phyloP scores from a whole-genome alignment of 106 monocot species.

The Dendrobium nobile region DNA sequence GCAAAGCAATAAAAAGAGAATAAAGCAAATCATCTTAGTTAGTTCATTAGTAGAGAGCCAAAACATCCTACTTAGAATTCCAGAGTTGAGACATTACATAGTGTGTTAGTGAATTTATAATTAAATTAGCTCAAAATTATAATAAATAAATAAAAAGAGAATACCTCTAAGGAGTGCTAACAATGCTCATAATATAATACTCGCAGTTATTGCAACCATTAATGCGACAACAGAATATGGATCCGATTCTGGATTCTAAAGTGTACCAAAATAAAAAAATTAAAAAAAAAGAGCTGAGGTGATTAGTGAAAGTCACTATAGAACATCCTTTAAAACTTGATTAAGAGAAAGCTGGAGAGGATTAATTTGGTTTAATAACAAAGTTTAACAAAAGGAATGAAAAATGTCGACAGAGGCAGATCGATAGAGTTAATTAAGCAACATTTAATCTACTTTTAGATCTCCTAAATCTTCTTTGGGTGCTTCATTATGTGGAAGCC shows the following conservation, averaged over 20 bases:
- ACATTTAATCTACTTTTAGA: background rate
- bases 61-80: no score
- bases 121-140: no score
- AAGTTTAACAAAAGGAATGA: background rate
- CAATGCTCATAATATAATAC: background rate
- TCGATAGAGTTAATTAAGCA: background rate
- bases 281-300: background rate
- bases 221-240: background rate
- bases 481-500: constrained; percentile 2
- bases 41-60: no score
- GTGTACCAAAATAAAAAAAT: background rate
- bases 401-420: background rate
- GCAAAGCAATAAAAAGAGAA: no score
- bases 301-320: background rate
- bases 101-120: no score
- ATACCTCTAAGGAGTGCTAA: no score
- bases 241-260: background rate
- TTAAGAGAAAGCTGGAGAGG: background rate
- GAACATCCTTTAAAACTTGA: background rate
- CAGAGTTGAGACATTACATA: no score
- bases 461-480: background rate
- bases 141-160: no score
- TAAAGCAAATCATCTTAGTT: no score
- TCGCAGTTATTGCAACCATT: background rate
- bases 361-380: background rate